Evolutionary conservation across 768 basidiomycete genomes (phyloP), one percentile per base, ranked within the genome.

Genomic region (Psilocybe tampanensis): DNA sequence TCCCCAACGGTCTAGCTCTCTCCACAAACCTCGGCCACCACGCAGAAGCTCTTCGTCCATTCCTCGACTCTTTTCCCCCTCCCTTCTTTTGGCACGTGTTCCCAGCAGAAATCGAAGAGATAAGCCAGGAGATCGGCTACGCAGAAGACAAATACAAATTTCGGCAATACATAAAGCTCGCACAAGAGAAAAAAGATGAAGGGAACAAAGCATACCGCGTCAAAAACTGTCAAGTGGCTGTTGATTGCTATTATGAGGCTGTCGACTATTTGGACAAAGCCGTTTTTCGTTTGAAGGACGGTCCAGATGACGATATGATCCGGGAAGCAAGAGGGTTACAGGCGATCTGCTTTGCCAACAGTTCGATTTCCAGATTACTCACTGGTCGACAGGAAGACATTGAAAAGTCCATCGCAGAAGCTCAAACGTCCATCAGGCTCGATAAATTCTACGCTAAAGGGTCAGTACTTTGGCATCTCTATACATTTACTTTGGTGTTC

Each of bases 1-100:
- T 64, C 4, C 65, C 63, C 8, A 41, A 44, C 13, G 36, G 44
- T 3, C 45, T 64, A 8, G 29, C 54, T 26, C 55, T 66, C 33
- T 53, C 59, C 8, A 36, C 48, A 23, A 54, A 62, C 17, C 58
- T 66, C 34, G 51, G 33, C n/a, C 52, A 55, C 11, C 61, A 63
- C 26, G 22, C 53, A 5, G 21, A 23, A 17, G 54, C 53, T 13
- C 42, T 66, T 43, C 33, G 48, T n/a, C 55, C 60, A 12, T 66
- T 66, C 48, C 58, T 66, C 7, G 47, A 64, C 22, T 56, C 61
- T 18, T 45, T 66, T 9, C 60, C 62, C 0, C 15, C 39, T 3
- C 44, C 47, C 17, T 60, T 64, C 39, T 34, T 32, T 9, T 66
- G 61, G 59, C 41, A 42, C 2, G 23, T 64, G 13, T 59, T 59